phyloP scores from a whole-genome alignment of 2,329 filamentous ascomycete genomes.

The Sphaerulina populicola region DNA sequence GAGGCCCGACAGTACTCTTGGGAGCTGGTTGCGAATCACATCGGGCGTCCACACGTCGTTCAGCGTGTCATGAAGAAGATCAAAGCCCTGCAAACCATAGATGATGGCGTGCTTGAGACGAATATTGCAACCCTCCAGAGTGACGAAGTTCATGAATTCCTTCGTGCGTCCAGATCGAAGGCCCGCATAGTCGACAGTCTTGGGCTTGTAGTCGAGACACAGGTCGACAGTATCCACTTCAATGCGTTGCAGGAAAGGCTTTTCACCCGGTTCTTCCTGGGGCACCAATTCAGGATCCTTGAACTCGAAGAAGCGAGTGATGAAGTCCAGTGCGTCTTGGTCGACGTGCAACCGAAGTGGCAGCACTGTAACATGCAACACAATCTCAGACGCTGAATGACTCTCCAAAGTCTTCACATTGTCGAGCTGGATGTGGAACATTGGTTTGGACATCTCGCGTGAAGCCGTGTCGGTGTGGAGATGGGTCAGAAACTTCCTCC shows the following conservation, averaged over 20 bases:
- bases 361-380: conserved; percentile 59
- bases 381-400: conserved; percentile 79
- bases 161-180: conserved; percentile 88
- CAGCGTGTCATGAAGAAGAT: conserved; percentile 76
- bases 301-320: conserved; percentile 96
- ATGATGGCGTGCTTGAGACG: conserved; percentile 80
- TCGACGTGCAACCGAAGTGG: conserved; percentile 89
- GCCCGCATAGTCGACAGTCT: conserved; percentile 91
- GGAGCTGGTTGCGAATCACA: conserved; percentile 79
- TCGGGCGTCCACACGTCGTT: conserved; percentile 98
- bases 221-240: conserved; percentile 78
- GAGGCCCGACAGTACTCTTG: conserved; percentile 76
- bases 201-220: conserved; percentile 93
- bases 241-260: conserved; percentile 70
- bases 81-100: conserved; percentile 85
- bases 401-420: conserved; percentile 80
- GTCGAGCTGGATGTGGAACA: conserved; percentile 81
- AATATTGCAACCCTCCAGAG: conserved; percentile 81
- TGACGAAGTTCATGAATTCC: conserved; percentile 98
- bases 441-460: conserved; percentile 74
- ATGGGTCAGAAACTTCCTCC: conserved; percentile 96
- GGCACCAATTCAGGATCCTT: conserved; percentile 61
- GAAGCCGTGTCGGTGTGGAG: conserved; percentile 72
- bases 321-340: conserved; percentile 93
- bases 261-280: conserved; percentile 47